Base-by-base conservation (phyloP, 345 rosid genomes). In the Populus deltoides region DNA sequence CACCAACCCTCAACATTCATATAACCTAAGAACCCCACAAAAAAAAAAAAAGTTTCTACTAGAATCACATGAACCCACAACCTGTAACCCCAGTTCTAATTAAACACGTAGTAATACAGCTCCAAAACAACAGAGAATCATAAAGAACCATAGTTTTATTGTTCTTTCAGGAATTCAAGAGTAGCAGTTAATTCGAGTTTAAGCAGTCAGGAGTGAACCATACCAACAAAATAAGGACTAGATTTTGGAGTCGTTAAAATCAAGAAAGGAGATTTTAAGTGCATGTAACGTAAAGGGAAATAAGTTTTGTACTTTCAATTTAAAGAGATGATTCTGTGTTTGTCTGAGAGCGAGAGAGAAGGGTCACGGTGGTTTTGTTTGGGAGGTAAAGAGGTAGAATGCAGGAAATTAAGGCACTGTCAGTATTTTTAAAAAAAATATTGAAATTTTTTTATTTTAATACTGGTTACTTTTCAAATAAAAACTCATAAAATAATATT, bases 21-120 rank as follows among this genome's bases (percentile, higher is more conserved):
- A 45, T 13, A 53, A 66, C 73, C 81, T 53, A 72, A 66, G 35
- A 66, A 76, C 36, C 33, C 55, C 68, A 45, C 17, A 3, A 45
- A 45, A 45, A 43, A 39, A 39, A 6, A 39, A 41, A 41, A 41
- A 39, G 45, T 41, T 41, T 55, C 10, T n/a, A 57, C 63, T 57
- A 24, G 27, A 57, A 57, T n/a, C 63, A 8, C 63, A n/a, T 57
- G 27, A 57, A n/a, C 63, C 29, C 63, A 57, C 63, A 57, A 45
- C 51, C 51, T 45, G 15, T 13, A 45, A 57, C 63, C n/a, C 63
- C 27, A 57, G n/a, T 57, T 57, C 63, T 57, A 57, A 57, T 57
- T 57, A 57, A n/a, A 22, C 63, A 57, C 27, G 10, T 24, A 57
- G 63, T 57, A n/a, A n/a, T 57, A 57, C 63, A 57, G 24, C 29